Evolutionary conservation across 2,329 filamentous ascomycete species (phyloP), one percentile per base, ranked within the genome.

Genomic region (Scedosporium boydii): DNA sequence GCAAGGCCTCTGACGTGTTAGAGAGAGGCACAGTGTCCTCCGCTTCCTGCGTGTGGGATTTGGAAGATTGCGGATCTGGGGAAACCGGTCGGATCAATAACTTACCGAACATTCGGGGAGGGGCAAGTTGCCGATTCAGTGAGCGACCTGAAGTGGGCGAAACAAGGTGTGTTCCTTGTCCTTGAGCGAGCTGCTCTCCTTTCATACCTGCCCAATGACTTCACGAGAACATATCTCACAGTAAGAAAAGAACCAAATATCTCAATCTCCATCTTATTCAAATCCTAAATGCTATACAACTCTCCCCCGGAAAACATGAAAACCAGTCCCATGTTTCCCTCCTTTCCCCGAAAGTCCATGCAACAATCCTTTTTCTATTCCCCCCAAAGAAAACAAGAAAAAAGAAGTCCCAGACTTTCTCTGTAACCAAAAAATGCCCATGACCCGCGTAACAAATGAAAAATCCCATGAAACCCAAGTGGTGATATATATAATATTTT

Each of bases 401-500:
- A 48, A 48, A 48, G 18, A 48, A 48, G 44, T n/a, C 44, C 16
- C 44, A 10, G 44, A 48, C 44, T 48, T 48, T 48, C 18, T 48
- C 18, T 48, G 7, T 48, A 38, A 38, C 2, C 34, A 9, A 38
- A 38, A 38, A 38, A 38, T 38, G 34, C 44, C 18, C 3, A 48
- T 48, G 44, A 18, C n/a, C 44, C 44, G 14, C 44, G 7, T n/a
- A 48, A 48, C 16, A n/a, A 48, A 48, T 4, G 44, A 21, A 3
- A 48, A n/a, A 48, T 48, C 44, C 18, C 18, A 23, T 27, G 18
- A 29, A 55, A 55, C 18, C n/a, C 51, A 55, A 14, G 23, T 23
- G 12, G 51, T 55, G 51, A 14, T 27, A 55, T 55, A 23, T 23
- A 23, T 21, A 14, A 23, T 55, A 6, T 55, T 38, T 65, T 74